Percentiles rank a stretch among this genome's conserved stretches.
Conservation (phyloP, 176 grass and related monocot species). For the Raddia distichophylla region DNA sequence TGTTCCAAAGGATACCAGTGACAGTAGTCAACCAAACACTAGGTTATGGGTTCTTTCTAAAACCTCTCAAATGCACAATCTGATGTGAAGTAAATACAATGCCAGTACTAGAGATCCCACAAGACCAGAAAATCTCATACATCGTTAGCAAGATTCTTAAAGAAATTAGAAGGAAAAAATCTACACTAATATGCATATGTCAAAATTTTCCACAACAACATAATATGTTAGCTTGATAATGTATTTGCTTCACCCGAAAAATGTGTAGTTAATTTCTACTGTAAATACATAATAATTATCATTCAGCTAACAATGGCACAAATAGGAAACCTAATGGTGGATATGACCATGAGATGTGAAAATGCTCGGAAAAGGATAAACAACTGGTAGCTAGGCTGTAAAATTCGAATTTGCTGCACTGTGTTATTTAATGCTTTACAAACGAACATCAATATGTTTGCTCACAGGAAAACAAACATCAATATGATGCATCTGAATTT, state of each 20-base stretch:
- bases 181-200: conserved; percentile 8
- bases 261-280: background rate
- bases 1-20: background rate
- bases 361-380: background rate
- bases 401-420: conserved; percentile 10
- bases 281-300: background rate
- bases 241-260: background rate
- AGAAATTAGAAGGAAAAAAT: background rate
- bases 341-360: background rate
- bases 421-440: background rate
- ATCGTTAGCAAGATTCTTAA: background rate
- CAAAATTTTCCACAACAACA: background rate
- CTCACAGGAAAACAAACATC: background rate
- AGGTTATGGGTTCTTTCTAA: background rate
- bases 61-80: background rate
- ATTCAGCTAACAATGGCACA: background rate
- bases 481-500: background rate
- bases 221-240: background rate
- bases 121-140: background rate
- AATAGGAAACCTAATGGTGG: conserved; percentile 14
- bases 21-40: conserved; percentile 15
- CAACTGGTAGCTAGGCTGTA: background rate
- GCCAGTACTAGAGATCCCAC: background rate
- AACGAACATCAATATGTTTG: background rate
- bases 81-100: background rate